Evolutionary conservation across 371 early-diverging fungal species (phyloP).

Genomic region (Circinella umbellata): DNA sequence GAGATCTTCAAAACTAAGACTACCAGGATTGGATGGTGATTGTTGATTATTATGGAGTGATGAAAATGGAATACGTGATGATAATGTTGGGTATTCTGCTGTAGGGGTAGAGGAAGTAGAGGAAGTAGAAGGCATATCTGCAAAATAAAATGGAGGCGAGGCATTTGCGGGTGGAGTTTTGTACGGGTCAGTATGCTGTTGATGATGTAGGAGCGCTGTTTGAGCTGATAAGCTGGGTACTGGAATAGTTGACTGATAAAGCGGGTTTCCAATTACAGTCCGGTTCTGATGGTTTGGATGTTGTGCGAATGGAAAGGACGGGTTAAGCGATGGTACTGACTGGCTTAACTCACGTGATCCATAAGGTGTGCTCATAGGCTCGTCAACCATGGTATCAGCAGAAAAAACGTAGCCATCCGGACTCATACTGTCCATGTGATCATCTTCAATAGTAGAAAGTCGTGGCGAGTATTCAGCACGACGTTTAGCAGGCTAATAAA

Average conservation of each 20-base stretch:
- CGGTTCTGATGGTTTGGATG: constrained; percentile 9
- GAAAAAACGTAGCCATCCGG: background rate
- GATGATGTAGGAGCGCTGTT: constrained; percentile 8
- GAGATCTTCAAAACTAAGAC: constrained; percentile 33
- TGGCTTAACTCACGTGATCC: constrained; percentile 14
- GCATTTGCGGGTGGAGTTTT: constrained; percentile 4
- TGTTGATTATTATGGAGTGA: background rate
- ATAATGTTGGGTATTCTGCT: constrained; percentile 6
- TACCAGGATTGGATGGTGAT: constrained; percentile 24
- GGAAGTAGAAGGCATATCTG: constrained; percentile 13
- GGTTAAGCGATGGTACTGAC: constrained; percentile 12
- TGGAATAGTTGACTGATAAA: constrained; percentile 4
- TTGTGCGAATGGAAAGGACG: constrained; percentile 10
- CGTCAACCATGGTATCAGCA: background rate
- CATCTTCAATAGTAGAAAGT: background rate
- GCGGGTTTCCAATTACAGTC: constrained; percentile 6
- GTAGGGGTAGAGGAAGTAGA: constrained; percentile 19
- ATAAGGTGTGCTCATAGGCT: constrained; percentile 1
- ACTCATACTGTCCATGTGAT: constrained; percentile 10
- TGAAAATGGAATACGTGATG: background rate
- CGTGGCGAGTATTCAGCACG: constrained; percentile 21
- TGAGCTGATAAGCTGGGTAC: constrained; percentile 10
- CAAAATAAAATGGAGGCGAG: constrained; percentile 17
- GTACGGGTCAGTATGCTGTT: background rate
- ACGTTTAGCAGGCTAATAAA: constrained; percentile 20